Base-by-base conservation (phyloP, 2,329 filamentous ascomycete species). In the Teratosphaeria nubilosa region DNA sequence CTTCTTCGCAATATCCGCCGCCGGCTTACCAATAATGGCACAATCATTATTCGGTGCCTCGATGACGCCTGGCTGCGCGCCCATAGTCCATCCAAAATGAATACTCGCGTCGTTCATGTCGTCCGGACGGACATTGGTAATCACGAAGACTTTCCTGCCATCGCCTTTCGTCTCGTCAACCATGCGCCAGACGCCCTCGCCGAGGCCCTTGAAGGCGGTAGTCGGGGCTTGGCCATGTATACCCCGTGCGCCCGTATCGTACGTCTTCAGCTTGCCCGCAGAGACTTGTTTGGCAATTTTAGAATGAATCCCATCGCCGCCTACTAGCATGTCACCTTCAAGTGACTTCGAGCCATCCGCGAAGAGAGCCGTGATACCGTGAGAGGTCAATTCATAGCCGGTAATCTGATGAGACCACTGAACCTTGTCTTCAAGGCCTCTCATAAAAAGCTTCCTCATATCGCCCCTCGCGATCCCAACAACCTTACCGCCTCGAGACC, bases 161-260 rank as follows among this genome's bases (percentile, higher is more conserved):
- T 76, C 69, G 20, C 41, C 41, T 13, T 77, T 73, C 0, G 75
- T 72, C 1, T 74, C 69, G 64, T 87, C 84, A 0, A 68, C 64
- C 0, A 85, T n/a, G 2, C 77, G 66, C 66, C 80, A 86, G 0
- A 87, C 84, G 1, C 85, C 84, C 68, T 86, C 84, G 1, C 84
- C 83, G 0, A 87, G 73, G 0, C 70, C 77, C 60, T 80, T 81
- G 74, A 86, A 87, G 0, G 84, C 83, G 0, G 79, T 77, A 0
- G 78, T 82, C 0, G 83, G 82, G 7, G 85, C 82, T 66, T 86
- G 82, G 0, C 84, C 85, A 63, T 87, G 84, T 25, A 87, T 86
- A 1, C 83, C 83, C 53, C 84, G 71, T 0, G 83, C 80, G 2
- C 84, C 83, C 0, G 82, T 82, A 63, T 87, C 84, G 65, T 80